Percentiles rank a stretch among this genome's conserved stretches.
Evolutionary conservation across 306 rosid species (phyloP).

Genomic region (Sechiopsis laciniata): DNA sequence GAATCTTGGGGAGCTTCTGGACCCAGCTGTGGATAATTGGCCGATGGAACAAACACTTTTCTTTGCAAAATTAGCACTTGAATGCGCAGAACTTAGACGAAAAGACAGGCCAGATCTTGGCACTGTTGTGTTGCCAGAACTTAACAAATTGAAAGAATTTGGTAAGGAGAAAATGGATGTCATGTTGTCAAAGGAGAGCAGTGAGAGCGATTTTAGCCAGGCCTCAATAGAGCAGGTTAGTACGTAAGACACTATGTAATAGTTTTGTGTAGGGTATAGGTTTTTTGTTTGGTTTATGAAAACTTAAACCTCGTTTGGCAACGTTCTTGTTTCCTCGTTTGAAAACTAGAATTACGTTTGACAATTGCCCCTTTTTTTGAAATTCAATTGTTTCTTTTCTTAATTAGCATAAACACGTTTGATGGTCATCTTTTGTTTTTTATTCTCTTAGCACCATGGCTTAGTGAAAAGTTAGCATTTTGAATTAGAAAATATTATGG

Average conservation of each 20-base stretch:
- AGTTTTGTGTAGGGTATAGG: not conserved
- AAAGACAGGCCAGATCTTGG: constrained; percentile 90
- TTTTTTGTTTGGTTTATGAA: not conserved
- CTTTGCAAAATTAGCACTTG: constrained; percentile 51
- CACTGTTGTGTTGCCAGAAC: constrained; percentile 44
- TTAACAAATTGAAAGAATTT: constrained; percentile 47
- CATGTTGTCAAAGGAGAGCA: constrained; percentile 8
- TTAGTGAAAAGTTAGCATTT: too few relatives aligned
- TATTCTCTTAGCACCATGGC: not conserved
- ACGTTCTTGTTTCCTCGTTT: not conserved
- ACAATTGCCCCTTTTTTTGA: not conserved
- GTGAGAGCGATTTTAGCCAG: constrained; percentile 21
- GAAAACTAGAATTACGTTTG: not conserved
- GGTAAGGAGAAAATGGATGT: constrained; percentile 42
- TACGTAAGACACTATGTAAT: not conserved
- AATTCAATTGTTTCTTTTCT: not conserved
- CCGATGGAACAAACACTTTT: constrained; percentile 47
- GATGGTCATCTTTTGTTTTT: not conserved
- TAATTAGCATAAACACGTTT: not conserved
- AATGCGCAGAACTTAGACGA: constrained; percentile 77
- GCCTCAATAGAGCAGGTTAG: constrained; percentile 46
- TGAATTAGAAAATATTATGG: too few relatives aligned
- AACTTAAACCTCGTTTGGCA: not conserved
- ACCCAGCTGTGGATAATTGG: constrained; percentile 66
- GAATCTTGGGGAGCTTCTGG: constrained; percentile 44